These are phyloP conservation scores for Fusarium sp. DNA, from an alignment of 2,329 filamentous ascomycete genomes.

Conservation along the genomic window DNA sequence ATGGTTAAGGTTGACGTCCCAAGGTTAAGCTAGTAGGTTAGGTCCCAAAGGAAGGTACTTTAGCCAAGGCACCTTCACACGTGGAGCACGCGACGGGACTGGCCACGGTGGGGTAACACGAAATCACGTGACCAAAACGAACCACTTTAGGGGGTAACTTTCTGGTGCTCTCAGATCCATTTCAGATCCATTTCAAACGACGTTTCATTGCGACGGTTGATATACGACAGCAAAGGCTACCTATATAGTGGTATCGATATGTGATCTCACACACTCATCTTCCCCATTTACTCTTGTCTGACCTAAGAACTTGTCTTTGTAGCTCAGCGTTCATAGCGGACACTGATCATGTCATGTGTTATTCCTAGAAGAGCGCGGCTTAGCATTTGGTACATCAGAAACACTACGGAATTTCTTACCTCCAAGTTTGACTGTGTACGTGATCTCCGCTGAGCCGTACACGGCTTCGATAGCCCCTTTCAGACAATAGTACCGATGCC, in stretches of 20 bases:
- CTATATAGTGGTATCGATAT: neutral
- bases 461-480: slow-evolving; percentile 50
- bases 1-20: neutral
- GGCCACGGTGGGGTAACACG: slow-evolving; percentile 28
- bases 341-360: slow-evolving; percentile 50
- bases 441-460: slow-evolving; percentile 52
- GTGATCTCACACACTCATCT: neutral
- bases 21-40: neutral
- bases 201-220: neutral
- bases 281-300: neutral
- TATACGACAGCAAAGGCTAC: neutral
- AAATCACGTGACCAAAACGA: slow-evolving; percentile 29
- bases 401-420: slow-evolving; percentile 36
- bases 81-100: slow-evolving; percentile 39
- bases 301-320: neutral
- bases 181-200: neutral
- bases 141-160: neutral
- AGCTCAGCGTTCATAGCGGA: slow-evolving; percentile 45
- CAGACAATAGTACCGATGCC: slow-evolving; percentile 50
- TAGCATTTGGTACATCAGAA: slow-evolving; percentile 1
- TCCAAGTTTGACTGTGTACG: slow-evolving; percentile 50
- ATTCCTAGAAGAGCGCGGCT: slow-evolving; percentile 42
- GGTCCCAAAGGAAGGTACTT: neutral
- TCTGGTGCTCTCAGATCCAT: neutral
- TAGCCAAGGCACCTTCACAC: neutral